A percentile compares a stretch with the other conserved stretches of the same genome.
These are phyloP conservation scores for Myriosclerotinia duriaeana DNA, from an alignment of 2,329 filamentous ascomycete species.

Conservation along the genomic window DNA sequence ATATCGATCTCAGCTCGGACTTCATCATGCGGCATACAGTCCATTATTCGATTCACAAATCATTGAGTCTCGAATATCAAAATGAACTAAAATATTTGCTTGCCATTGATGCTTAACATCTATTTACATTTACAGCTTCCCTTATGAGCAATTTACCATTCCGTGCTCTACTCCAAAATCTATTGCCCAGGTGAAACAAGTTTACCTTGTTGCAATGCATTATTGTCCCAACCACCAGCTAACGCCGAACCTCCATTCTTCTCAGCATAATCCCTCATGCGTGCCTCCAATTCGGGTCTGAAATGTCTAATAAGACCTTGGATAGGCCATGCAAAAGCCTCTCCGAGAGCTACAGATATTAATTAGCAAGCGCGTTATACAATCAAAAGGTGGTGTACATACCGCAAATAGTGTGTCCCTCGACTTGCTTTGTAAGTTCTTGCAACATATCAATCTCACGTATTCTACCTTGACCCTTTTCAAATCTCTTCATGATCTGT, in stretches of 20 bases:
- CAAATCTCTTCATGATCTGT: conserved; percentile 97
- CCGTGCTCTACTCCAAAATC: conserved; percentile 36
- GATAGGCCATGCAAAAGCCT: conserved; percentile 98
- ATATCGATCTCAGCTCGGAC: neutral
- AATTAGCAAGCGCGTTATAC: conserved; percentile 12
- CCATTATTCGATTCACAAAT: neutral
- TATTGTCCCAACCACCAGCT: conserved; percentile 84
- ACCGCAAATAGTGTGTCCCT: conserved; percentile 98
- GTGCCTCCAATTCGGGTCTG: conserved; percentile 88
- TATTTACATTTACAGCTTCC: conserved; percentile 37
- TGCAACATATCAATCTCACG: conserved; percentile 99
- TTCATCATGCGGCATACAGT: neutral
- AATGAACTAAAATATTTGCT: conserved; percentile 21
- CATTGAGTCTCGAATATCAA: neutral
- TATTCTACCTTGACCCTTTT: conserved; percentile 82
- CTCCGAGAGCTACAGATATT: conserved; percentile 68
- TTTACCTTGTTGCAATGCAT: conserved; percentile 73
- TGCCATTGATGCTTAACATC: conserved; percentile 29
- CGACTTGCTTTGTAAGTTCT: conserved; percentile 98
- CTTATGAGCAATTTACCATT: conserved; percentile 35
- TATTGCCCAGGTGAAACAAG: conserved; percentile 90
- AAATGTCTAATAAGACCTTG: conserved; percentile 98
- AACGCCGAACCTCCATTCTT: conserved; percentile 71
- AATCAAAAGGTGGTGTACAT: conserved; percentile 44
- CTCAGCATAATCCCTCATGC: conserved; percentile 77